Evolutionary conservation across 1,139 yeast genomes (phyloP).

Genomic region (Zygosaccharomyces sapae): DNA sequence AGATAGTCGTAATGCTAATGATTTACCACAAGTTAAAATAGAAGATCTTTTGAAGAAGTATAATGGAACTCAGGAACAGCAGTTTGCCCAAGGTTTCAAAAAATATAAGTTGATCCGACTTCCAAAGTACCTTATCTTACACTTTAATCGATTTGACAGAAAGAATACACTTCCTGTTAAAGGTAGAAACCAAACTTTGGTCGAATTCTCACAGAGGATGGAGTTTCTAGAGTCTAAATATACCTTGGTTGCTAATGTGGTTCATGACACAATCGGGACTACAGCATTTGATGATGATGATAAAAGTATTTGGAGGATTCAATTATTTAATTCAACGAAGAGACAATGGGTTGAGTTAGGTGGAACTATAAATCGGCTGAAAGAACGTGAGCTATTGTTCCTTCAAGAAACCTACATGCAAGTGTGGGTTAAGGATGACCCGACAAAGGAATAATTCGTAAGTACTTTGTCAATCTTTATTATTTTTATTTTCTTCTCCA

Average conservation of each 20-base stretch:
- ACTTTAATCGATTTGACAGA: slow-evolving; percentile 51
- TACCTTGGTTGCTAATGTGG: slow-evolving; percentile 48
- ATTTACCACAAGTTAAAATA: slow-evolving; percentile 53
- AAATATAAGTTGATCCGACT: slow-evolving; percentile 43
- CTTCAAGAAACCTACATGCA: slow-evolving; percentile 62
- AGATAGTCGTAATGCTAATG: slow-evolving; percentile 39
- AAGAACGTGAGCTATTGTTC: slow-evolving; percentile 58
- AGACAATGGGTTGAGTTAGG: slow-evolving; percentile 56
- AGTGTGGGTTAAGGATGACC: slow-evolving; percentile 47
- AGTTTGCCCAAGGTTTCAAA: slow-evolving; percentile 30
- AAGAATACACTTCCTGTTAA: slow-evolving; percentile 38
- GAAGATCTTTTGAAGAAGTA: slow-evolving; percentile 47
- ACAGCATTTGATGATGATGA: slow-evolving; percentile 32
- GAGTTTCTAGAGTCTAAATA: slow-evolving; percentile 36
- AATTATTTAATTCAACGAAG: slow-evolving; percentile 43
- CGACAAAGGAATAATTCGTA: no score
- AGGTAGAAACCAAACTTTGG: slow-evolving; percentile 58
- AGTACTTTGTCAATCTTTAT: no score
- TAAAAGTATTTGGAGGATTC: slow-evolving; percentile 48
- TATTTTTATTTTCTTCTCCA: slow-evolving; percentile 2
- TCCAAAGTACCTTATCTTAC: slow-evolving; percentile 55
- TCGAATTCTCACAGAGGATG: slow-evolving; percentile 50
- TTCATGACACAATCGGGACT: slow-evolving; percentile 39
- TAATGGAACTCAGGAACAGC: slow-evolving; percentile 38
- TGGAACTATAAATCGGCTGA: slow-evolving; percentile 46